These are phyloP conservation scores for Cladosporium sp. DNA, from an alignment of 2,329 filamentous ascomycete species.

Conservation along the genomic window DNA sequence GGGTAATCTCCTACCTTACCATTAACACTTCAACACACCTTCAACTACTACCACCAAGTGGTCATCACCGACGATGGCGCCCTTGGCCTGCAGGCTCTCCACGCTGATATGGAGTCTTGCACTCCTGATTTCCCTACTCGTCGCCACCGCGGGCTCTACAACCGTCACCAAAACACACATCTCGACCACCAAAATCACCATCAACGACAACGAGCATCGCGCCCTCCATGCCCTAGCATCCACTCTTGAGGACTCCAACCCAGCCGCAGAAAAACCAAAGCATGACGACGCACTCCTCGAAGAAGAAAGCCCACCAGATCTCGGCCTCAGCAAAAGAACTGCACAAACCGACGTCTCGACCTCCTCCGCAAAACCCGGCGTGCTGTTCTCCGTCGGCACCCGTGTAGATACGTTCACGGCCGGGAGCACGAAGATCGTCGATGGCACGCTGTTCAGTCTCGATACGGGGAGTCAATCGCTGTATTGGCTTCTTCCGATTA, in stretches of 20 bases:
- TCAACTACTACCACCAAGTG: not conserved
- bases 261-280: not conserved
- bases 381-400: not conserved
- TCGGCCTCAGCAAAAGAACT: not conserved
- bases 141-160: not conserved
- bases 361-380: not conserved
- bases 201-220: not conserved
- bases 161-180: conserved; percentile 4
- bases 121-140: not conserved
- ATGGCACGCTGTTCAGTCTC: not conserved
- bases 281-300: not conserved
- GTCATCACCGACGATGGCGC: not conserved
- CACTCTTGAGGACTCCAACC: not conserved
- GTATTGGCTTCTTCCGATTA: not conserved
- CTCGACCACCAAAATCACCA: not conserved
- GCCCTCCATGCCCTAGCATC: not conserved
- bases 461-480: not conserved
- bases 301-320: not conserved
- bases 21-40: not conserved
- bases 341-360: not conserved
- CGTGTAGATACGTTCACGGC: not conserved
- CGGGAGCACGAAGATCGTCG: not conserved
- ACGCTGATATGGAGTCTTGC: not conserved
- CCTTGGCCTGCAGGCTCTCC: not conserved
- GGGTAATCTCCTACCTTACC: not conserved